Evolutionary conservation across 139 green algal genomes (phyloP).

Genomic region (Dunaliella primolecta): DNA sequence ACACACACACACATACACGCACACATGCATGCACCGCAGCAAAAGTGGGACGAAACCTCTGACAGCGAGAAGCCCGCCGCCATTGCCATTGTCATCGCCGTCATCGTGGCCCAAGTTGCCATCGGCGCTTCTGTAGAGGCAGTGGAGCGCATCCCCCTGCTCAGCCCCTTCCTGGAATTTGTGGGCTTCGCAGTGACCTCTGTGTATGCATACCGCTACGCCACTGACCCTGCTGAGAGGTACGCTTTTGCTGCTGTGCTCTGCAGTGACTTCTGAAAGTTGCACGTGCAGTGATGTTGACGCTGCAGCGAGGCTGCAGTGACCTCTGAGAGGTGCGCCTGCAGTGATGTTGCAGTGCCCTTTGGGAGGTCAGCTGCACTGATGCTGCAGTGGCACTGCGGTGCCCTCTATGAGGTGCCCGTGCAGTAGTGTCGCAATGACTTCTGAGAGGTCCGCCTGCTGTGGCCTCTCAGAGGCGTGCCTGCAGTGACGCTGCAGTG

Average conservation of each 20-base stretch:
- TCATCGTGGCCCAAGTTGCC: conserved; percentile 33
- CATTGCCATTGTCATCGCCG: conserved; percentile 35
- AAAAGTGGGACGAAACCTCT: conserved; percentile 35
- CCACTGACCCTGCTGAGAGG: conserved; percentile 43
- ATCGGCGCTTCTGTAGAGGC: conserved; percentile 35
- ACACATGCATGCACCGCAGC: too few relatives aligned
- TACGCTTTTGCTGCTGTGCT: too few relatives aligned
- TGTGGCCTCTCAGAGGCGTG: too few relatives aligned
- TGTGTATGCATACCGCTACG: conserved; percentile 52
- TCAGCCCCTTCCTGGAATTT: conserved; percentile 43
- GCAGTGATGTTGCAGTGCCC: too few relatives aligned
- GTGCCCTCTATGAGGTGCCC: too few relatives aligned
- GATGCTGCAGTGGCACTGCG: too few relatives aligned
- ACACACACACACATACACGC: neutral
- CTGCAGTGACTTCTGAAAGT: neutral
- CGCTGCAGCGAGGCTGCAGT: neutral
- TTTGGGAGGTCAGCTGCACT: too few relatives aligned
- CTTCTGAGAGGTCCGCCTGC: too few relatives aligned
- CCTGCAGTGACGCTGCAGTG: too few relatives aligned
- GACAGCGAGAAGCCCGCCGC: conserved; percentile 42
- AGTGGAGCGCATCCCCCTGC: conserved; percentile 25
- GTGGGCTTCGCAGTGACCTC: conserved; percentile 47
- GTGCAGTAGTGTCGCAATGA: too few relatives aligned
- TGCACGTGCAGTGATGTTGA: neutral
- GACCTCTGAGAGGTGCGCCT: too few relatives aligned